A percentile compares a stretch with the other conserved stretches of the same genome.
Conservation (phyloP, 2,329 filamentous ascomycete genomes). For the Stachybotrys elegans region DNA sequence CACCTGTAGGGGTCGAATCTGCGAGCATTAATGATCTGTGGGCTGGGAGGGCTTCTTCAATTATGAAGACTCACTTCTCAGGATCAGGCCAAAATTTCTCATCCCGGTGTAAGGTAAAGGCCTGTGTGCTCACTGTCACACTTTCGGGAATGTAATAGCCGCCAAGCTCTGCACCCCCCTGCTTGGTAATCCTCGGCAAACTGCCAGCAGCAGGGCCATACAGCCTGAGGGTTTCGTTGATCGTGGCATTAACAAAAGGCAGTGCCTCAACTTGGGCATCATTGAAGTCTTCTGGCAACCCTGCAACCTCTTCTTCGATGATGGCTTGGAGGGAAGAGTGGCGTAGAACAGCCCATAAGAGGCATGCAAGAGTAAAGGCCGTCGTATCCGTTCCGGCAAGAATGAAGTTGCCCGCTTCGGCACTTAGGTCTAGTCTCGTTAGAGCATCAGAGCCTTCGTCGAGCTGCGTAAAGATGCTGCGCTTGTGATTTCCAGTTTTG, state of each 20-base stretch:
- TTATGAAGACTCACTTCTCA: background rate
- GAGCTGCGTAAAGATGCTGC: background rate
- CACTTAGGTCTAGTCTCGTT: background rate
- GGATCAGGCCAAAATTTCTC: background rate
- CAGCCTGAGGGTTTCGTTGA: conserved; percentile 1
- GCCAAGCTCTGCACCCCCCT: background rate
- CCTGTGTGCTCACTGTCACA: background rate
- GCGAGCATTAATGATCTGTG: no score
- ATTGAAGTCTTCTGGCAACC: background rate
- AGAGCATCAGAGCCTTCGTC: background rate
- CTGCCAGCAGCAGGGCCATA: background rate
- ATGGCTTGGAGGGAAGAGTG: background rate
- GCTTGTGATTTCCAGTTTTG: background rate
- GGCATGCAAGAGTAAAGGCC: conserved; percentile 1
- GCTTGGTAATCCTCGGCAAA: background rate
- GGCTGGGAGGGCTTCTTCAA: background rate
- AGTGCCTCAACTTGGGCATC: background rate
- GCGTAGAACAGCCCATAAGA: conserved; percentile 2
- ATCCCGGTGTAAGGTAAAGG: conserved; percentile 1
- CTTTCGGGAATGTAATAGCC: background rate
- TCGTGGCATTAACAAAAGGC: background rate
- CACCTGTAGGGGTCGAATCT: conserved; percentile 2
- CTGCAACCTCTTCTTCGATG: conserved; percentile 1
- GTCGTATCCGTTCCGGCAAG: conserved; percentile 2
- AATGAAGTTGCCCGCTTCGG: conserved; percentile 2